Evolutionary conservation across 768 basidiomycete species (phyloP).

Genomic region (Macrolepiota dolichaula): DNA sequence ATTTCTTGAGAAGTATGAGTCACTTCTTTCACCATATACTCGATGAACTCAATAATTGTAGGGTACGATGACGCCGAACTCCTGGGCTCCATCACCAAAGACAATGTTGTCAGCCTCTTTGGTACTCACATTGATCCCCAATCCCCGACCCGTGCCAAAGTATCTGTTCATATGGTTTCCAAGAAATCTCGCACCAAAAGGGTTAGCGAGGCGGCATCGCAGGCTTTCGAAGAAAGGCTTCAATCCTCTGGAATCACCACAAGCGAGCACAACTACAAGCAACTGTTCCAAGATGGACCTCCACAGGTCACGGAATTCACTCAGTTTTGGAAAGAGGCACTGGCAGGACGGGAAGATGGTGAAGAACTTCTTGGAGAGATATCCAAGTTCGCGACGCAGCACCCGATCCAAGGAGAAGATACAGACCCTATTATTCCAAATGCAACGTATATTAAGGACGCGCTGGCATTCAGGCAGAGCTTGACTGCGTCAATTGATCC

Average conservation of each 20-base stretch:
- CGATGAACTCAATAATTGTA: constrained; percentile 26
- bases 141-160: constrained; percentile 70
- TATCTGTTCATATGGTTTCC: constrained; percentile 80
- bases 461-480: constrained; percentile 60
- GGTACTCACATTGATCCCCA: constrained; percentile 63
- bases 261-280: constrained; percentile 46
- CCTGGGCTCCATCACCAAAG: constrained; percentile 63
- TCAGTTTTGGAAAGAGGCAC: constrained; percentile 56
- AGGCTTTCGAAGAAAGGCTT: constrained; percentile 51
- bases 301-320: constrained; percentile 60
- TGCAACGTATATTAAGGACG: constrained; percentile 63
- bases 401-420: constrained; percentile 54
- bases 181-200: constrained; percentile 57
- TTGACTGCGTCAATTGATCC: constrained; percentile 54
- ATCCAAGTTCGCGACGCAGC: constrained; percentile 49
- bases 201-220: constrained; percentile 61
- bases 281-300: constrained; percentile 49
- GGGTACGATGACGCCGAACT: constrained; percentile 70
- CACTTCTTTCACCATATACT: not conserved
- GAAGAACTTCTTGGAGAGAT: constrained; percentile 50
- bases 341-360: constrained; percentile 37
- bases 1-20: constrained; percentile 80
- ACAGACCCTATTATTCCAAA: constrained; percentile 40
- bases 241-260: constrained; percentile 31
- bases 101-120: constrained; percentile 75